Conservation (phyloP, 1,284 basidiomycete genomes). For the Melampsora americana region DNA sequence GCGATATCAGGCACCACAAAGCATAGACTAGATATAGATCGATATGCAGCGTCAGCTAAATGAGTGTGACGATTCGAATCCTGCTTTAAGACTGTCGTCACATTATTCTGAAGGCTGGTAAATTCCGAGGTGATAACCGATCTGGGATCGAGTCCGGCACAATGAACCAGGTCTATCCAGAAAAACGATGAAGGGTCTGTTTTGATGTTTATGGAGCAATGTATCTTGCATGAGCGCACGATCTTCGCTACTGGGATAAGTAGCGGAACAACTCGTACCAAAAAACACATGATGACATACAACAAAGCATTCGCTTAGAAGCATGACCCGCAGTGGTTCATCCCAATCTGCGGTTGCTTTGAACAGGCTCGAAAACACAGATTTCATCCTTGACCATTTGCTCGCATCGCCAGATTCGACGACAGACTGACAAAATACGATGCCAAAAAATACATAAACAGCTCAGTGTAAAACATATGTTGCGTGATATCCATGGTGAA, state of each 20-base stretch:
- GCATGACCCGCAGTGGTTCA: slow-evolving; percentile 10
- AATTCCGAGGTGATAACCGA: slow-evolving; percentile 61
- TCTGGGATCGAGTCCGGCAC: slow-evolving; percentile 60
- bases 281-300: slow-evolving; percentile 27
- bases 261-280: slow-evolving; percentile 21
- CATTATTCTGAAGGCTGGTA: slow-evolving; percentile 72
- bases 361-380: neutral
- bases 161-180: slow-evolving; percentile 39
- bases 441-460: neutral
- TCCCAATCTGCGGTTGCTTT: slow-evolving; percentile 16
- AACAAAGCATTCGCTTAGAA: slow-evolving; percentile 38
- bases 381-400: slow-evolving; percentile 62
- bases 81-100: slow-evolving; percentile 47
- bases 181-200: slow-evolving; percentile 30
- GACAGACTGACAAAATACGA: slow-evolving; percentile 58
- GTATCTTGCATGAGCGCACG: too few relatives aligned
- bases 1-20: slow-evolving; percentile 71
- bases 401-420: slow-evolving; percentile 68
- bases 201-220: neutral
- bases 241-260: neutral
- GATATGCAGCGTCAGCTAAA: slow-evolving; percentile 62
- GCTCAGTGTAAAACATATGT: neutral
- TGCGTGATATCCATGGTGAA: neutral
- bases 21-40: slow-evolving; percentile 70
- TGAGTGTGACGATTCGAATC: neutral